These are phyloP conservation scores for Piromyces finnis DNA, from an alignment of 192 early-diverging fungal species.

Conservation along the genomic window DNA sequence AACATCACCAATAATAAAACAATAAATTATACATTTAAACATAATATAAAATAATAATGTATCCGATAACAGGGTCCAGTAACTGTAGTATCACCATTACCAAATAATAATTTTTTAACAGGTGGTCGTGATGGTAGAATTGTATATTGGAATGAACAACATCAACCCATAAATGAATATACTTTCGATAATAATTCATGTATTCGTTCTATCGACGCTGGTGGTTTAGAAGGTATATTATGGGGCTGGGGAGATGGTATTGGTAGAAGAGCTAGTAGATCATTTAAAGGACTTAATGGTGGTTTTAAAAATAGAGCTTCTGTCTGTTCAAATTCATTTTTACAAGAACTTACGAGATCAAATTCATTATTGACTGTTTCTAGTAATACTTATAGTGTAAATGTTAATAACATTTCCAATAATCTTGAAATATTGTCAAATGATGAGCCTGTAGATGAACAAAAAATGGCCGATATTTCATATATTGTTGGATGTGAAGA, in stretches of 20 bases:
- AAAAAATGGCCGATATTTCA: background rate
- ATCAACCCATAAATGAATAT: background rate
- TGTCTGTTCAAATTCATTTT: background rate
- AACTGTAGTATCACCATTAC: background rate
- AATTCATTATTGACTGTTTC: background rate
- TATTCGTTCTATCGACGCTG: background rate
- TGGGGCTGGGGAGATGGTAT: background rate
- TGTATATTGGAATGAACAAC: background rate
- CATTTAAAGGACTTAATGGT: background rate
- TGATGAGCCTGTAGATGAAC: background rate
- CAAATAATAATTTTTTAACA: background rate
- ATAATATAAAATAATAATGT: too few species aligned
- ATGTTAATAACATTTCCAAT: background rate
- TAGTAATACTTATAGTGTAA: background rate
- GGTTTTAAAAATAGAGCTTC: background rate
- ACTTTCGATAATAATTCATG: background rate
- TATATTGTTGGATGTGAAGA: background rate
- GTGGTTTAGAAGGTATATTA: background rate
- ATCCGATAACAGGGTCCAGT: background rate
- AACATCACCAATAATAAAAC: too few species aligned
- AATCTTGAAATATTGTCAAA: background rate
- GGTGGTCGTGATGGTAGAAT: background rate
- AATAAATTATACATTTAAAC: too few species aligned
- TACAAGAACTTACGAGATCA: background rate
- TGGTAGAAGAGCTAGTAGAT: background rate